Conservation (phyloP, 345 rosid species). For the Linum tenue region DNA sequence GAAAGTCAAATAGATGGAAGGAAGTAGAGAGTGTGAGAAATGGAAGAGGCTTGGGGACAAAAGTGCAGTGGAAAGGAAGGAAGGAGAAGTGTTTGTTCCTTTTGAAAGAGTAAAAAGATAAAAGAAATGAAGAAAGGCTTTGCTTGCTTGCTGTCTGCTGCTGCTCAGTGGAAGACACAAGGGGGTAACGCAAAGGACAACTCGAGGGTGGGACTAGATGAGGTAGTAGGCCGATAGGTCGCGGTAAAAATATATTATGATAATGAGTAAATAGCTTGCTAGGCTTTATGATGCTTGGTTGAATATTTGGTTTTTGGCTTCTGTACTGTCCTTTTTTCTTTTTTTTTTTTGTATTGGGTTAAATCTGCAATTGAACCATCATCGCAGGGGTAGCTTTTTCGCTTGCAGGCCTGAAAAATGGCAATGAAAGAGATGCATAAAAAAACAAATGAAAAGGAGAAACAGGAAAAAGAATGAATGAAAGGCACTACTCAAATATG, state of each 20-base stretch:
- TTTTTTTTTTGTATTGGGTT: background rate
- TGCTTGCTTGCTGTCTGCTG: slow-evolving; percentile 1
- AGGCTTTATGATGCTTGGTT: slow-evolving; percentile 10
- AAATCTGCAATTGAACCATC: background rate
- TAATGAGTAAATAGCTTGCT: background rate
- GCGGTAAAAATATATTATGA: background rate
- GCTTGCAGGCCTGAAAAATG: slow-evolving; percentile 26
- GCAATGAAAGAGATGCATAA: slow-evolving; percentile 22
- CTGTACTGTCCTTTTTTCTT: background rate
- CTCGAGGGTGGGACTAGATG: background rate
- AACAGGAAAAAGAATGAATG: no score
- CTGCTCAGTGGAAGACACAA: slow-evolving; percentile 20
- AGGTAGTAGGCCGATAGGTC: background rate
- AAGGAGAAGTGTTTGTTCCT: background rate
- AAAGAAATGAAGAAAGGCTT: background rate
- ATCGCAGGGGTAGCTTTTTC: slow-evolving; percentile 17
- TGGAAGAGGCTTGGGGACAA: background rate
- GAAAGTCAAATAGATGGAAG: slow-evolving; percentile 1
- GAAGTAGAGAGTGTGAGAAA: background rate
- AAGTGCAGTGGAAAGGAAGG: background rate
- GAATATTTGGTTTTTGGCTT: background rate
- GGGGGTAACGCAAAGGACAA: background rate
- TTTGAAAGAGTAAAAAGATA: no score
- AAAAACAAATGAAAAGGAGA: slow-evolving; percentile 2
- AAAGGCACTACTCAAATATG: no score